These are phyloP conservation scores for Paraglomus occultum DNA, from an alignment of 192 early-diverging fungal species.

Conservation along the genomic window DNA sequence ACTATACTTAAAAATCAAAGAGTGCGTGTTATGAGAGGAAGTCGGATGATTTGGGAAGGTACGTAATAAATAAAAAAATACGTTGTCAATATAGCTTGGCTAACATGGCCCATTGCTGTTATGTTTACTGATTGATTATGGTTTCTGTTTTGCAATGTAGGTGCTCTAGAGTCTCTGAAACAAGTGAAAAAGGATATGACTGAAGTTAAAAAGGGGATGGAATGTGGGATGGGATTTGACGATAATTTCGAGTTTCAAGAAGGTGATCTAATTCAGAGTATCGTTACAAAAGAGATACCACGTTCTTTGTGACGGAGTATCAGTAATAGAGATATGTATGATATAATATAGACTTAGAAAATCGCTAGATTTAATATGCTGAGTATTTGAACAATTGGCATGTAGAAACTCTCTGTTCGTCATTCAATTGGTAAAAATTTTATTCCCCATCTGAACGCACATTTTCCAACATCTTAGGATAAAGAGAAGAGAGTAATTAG, in stretches of 20 bases:
- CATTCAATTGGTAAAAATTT: no score
- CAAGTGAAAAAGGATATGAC: constrained; percentile 87
- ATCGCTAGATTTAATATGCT: no score
- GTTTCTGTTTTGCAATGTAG: constrained; percentile 31
- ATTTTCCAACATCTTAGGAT: no score
- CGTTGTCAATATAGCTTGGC: constrained; percentile 15
- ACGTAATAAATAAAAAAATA: constrained; percentile 36
- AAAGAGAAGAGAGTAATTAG: no score
- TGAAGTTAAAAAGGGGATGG: constrained; percentile 90
- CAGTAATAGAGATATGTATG: no score
- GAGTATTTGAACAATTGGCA: no score
- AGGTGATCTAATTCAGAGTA: constrained; percentile 80
- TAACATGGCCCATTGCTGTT: not conserved
- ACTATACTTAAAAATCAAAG: constrained; percentile 56
- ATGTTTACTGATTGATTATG: not conserved
- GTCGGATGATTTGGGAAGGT: constrained; percentile 72
- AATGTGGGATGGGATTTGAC: constrained; percentile 93
- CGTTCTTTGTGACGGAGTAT: constrained; percentile 40
- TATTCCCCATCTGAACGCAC: no score
- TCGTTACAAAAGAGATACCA: constrained; percentile 57
- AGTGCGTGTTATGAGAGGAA: constrained; percentile 67
- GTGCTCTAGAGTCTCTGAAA: constrained; percentile 70
- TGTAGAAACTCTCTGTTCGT: no score
- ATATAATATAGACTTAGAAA: no score
- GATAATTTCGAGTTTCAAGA: constrained; percentile 73